Evolutionary conservation across 768 basidiomycete species (phyloP).

Genomic region (Boletellus emodensis): DNA sequence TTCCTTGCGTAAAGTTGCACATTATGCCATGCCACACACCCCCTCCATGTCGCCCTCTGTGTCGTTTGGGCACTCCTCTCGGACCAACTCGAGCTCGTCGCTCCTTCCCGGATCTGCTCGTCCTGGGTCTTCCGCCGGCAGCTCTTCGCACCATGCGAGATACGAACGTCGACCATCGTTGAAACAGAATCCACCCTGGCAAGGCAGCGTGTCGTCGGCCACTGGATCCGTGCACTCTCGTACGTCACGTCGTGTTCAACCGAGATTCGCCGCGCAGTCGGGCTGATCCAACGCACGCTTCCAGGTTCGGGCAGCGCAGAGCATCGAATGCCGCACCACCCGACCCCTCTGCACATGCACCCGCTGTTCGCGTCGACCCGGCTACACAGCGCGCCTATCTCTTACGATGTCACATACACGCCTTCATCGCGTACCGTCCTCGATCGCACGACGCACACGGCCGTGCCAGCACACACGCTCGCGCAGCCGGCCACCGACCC

Average conservation of each 20-base stretch:
- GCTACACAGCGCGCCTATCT: constrained; percentile 56
- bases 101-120: constrained; percentile 38
- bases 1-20: constrained; percentile 19
- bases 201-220: constrained; percentile 36
- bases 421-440: constrained; percentile 57
- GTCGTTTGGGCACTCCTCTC: constrained; percentile 40
- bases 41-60: constrained; percentile 31
- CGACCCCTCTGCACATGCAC: constrained; percentile 53
- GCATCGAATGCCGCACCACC: constrained; percentile 15
- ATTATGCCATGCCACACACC: constrained; percentile 30
- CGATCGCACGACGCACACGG: constrained; percentile 48
- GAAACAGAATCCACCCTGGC: constrained; percentile 47
- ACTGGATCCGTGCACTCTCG: constrained; percentile 39
- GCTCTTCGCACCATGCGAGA: constrained; percentile 36
- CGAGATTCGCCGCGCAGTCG: not conserved
- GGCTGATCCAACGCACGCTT: constrained; percentile 5
- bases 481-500: constrained; percentile 65
- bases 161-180: constrained; percentile 45
- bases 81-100: constrained; percentile 52
- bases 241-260: constrained; percentile 25
- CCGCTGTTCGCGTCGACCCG: constrained; percentile 57
- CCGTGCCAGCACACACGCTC: constrained; percentile 55
- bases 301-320: constrained; percentile 25
- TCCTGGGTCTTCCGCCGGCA: constrained; percentile 37
- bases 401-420: constrained; percentile 53